A percentile compares a stretch with the other conserved stretches of the same genome.
Evolutionary conservation across 2,329 filamentous ascomycete species (phyloP).

Genomic region (Hypoxylon sp.): DNA sequence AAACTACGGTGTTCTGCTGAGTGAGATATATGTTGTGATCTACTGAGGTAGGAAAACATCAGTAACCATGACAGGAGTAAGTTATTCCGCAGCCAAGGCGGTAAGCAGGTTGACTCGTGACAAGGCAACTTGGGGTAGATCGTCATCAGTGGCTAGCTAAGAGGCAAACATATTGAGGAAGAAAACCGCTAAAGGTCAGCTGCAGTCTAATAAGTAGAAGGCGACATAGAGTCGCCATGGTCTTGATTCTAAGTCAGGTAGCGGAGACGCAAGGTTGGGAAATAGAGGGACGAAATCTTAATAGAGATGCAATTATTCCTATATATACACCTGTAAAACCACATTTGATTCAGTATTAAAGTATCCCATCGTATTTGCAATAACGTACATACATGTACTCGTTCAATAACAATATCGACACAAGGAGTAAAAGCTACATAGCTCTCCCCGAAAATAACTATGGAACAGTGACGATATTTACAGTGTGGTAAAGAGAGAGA

Average conservation of each 20-base stretch:
- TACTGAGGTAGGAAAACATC: too few relatives aligned
- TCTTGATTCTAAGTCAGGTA: background rate
- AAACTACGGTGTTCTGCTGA: too few relatives aligned
- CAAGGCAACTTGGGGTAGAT: background rate
- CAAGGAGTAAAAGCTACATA: constrained; percentile 12
- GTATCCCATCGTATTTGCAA: constrained; percentile 2
- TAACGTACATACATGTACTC: constrained; percentile 7
- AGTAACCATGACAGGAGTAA: too few relatives aligned
- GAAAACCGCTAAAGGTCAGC: background rate
- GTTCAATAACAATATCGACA: constrained; percentile 32
- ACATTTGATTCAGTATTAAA: background rate
- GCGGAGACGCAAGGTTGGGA: background rate
- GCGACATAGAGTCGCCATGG: background rate
- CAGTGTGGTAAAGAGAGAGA: constrained; percentile 18
- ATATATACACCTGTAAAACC: background rate
- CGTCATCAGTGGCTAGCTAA: background rate
- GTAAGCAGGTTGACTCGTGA: too few relatives aligned
- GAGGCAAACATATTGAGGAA: background rate
- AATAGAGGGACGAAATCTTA: background rate
- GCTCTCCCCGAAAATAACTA: constrained; percentile 8
- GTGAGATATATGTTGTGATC: too few relatives aligned
- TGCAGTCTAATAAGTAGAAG: too few relatives aligned
- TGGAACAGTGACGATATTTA: constrained; percentile 25
- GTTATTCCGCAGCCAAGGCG: too few relatives aligned
- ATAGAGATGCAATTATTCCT: background rate